Base-by-base conservation (phyloP, 495 filamentous ascomycete species). In the Thermothielavioides terrestris region DNA sequence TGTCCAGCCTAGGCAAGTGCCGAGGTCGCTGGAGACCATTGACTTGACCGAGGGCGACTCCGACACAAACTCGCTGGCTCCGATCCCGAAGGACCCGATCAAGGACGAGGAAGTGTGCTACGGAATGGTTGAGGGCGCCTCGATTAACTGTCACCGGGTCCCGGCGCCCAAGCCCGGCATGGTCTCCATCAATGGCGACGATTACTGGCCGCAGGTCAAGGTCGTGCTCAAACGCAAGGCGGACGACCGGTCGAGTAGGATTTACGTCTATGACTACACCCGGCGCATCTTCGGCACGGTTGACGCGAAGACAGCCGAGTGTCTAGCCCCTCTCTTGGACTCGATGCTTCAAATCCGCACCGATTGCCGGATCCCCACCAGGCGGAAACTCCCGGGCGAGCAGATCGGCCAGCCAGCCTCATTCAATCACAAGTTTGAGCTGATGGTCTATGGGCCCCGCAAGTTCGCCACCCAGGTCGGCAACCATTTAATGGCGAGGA, bases 381-480 rank as follows among this genome's bases (percentile, higher is more conserved):
- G 88, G 48, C 76, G 69, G 27, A 81, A 77, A 43, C 52, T 68
- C 15, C 62, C 62, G 0, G 70, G 67, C 31, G 85, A 94, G 57
- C 58, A 67, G 22, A 37, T 58, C 17, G 67, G 68, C 23, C 63
- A 62, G 25, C 68, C 77, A 3, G 79, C 84, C 42, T 69, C 75
- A 1, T 63, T 67, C 5, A 72, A 72, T 21, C 79, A 83, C 39
- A 68, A 69, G 10, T 68, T 87, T 10, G 80, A 81, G 6, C 68
- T 95, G 44, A 85, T 85, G 58, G 56, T 97, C 1, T 95, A 94
- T 58, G 89, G 88, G 0, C 81, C 84, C n/a, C 72, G 81, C 12
- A 83, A 81, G 53, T 75, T 75, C 46, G 82, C 78, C 17, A 60
- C 62, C 3, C 55, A 68, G 5, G 73, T 95, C 34, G 92, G 86